Evolutionary conservation across 176 grass and related monocot genomes (phyloP).

Genomic region (Avena eriantha): DNA sequence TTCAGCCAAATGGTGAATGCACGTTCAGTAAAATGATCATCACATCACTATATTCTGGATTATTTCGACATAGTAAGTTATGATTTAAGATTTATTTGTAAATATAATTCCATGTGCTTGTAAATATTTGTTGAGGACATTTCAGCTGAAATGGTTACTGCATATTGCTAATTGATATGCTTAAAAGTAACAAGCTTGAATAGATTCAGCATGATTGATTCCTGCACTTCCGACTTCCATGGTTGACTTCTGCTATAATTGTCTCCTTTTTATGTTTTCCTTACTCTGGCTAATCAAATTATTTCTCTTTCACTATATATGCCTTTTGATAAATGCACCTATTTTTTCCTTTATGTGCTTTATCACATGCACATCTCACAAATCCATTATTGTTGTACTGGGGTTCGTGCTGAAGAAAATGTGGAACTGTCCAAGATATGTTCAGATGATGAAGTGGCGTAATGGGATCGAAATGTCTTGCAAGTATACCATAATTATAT

Average conservation of each 20-base stretch:
- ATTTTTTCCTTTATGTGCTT: not conserved
- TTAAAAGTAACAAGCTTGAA: not conserved
- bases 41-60: not conserved
- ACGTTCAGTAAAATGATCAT: not conserved
- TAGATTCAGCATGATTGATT: not conserved
- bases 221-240: not conserved
- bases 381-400: not conserved
- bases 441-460: constrained; percentile 1
- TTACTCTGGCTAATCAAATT: not conserved
- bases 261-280: not conserved
- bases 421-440: constrained; percentile 2
- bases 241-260: not conserved
- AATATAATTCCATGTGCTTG: not conserved
- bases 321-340: not conserved
- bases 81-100: not conserved
- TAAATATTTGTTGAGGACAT: not conserved
- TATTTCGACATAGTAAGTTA: not conserved
- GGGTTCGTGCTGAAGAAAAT: not conserved
- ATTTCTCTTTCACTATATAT: not conserved
- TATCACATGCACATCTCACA: not conserved
- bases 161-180: not conserved
- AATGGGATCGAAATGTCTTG: not conserved
- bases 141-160: not conserved
- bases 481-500: too few species aligned
- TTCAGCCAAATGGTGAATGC: not conserved